Conservation (phyloP, 371 early-diverging fungal genomes). For the Mucor circinelloides region DNA sequence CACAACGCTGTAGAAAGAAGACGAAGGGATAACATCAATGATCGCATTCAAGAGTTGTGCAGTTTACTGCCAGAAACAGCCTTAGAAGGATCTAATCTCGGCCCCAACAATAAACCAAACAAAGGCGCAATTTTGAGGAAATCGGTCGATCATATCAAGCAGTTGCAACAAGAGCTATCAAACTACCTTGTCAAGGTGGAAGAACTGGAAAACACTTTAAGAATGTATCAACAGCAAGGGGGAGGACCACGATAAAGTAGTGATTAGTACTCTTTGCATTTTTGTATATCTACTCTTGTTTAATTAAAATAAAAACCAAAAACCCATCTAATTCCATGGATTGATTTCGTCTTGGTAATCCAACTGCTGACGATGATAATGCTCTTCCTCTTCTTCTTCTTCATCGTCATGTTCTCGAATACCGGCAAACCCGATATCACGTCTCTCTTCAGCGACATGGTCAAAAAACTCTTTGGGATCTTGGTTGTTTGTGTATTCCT, state of each 20-base stretch:
- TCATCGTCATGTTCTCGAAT: conserved; percentile 17
- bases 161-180: conserved; percentile 63
- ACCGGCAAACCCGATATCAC: conserved; percentile 51
- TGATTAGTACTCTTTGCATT: neutral
- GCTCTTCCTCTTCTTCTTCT: neutral
- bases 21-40: conserved; percentile 95
- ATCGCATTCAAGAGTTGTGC: conserved; percentile 91
- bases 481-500: neutral
- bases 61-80: conserved; percentile 77
- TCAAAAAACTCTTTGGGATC: conserved; percentile 34
- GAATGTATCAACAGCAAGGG: conserved; percentile 15
- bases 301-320: neutral
- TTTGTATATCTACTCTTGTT: neutral
- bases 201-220: conserved; percentile 64
- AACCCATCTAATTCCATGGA: conserved; percentile 23
- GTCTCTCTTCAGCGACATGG: conserved; percentile 40
- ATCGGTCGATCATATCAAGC: conserved; percentile 89
- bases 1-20: conserved; percentile 97
- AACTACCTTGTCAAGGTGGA: conserved; percentile 62
- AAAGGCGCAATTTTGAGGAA: conserved; percentile 84
- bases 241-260: neutral
- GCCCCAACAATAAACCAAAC: conserved; percentile 81
- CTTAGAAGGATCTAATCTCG: conserved; percentile 58
- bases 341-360: conserved; percentile 16
- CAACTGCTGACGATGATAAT: neutral